A percentile compares a stretch with the other conserved stretches of the same genome.
These are phyloP conservation scores for Tephrocybe sp. DNA, from an alignment of 768 basidiomycete species.

Conservation along the genomic window DNA sequence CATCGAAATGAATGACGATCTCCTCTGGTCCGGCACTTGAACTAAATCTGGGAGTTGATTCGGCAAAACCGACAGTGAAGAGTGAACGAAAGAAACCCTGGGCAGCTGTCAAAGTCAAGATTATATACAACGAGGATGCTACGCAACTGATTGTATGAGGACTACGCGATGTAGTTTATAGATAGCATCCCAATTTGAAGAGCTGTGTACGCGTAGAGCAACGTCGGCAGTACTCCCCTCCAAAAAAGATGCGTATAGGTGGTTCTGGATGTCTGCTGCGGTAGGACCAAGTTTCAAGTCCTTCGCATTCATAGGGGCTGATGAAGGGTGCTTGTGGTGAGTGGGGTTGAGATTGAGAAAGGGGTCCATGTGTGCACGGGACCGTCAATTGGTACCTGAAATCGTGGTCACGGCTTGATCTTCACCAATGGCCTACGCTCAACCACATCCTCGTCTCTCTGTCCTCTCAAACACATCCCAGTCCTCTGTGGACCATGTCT, in stretches of 20 bases:
- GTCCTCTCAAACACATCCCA: slow-evolving; percentile 61
- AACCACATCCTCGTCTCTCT: slow-evolving; percentile 67
- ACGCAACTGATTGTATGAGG: slow-evolving; percentile 82
- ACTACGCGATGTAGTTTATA: slow-evolving; percentile 85
- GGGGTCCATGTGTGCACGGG: neutral
- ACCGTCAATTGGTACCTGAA: neutral
- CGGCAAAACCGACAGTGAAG: slow-evolving; percentile 77
- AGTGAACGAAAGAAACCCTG: slow-evolving; percentile 88
- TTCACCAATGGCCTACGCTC: slow-evolving; percentile 48
- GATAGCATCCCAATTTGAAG: slow-evolving; percentile 64
- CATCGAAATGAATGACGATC: slow-evolving; percentile 74
- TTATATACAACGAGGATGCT: neutral
- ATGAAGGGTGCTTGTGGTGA: no score
- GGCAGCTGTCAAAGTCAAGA: neutral
- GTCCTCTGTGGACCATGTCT: slow-evolving; percentile 47
- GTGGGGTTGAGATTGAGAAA: neutral
- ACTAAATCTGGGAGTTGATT: slow-evolving; percentile 42
- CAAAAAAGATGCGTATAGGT: slow-evolving; percentile 75
- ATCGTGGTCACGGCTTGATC: neutral
- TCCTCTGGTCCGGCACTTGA: slow-evolving; percentile 40
- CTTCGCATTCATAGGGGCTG: slow-evolving; percentile 29
- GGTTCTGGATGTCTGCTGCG: slow-evolving; percentile 61
- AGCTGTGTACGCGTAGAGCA: slow-evolving; percentile 61
- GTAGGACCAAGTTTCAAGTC: slow-evolving; percentile 44
- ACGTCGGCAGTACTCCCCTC: slow-evolving; percentile 76